phyloP scores from a whole-genome alignment of 2,329 filamentous ascomycete species.

The Fusarium buxicola region DNA sequence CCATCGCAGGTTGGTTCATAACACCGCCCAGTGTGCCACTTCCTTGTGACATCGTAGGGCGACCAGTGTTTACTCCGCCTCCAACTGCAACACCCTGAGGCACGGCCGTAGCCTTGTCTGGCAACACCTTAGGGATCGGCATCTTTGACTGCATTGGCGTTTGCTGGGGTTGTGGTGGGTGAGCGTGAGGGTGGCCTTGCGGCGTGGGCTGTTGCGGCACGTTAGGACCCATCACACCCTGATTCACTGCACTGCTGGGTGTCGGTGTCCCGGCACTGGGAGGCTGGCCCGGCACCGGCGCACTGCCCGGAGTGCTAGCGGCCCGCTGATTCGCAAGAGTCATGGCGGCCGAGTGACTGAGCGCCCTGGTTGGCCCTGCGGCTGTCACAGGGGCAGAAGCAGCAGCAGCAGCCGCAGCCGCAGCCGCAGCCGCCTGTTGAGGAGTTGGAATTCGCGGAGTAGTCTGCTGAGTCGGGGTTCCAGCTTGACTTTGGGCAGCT shows the following conservation, averaged over 20 bases:
- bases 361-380: conserved; percentile 54
- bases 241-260: conserved; percentile 47
- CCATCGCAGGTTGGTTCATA: conserved; percentile 87
- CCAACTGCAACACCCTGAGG: conserved; percentile 79
- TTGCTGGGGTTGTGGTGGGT: conserved; percentile 58
- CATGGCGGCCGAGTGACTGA: conserved; percentile 64
- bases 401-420: conserved; percentile 51
- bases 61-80: conserved; percentile 70
- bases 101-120: conserved; percentile 72
- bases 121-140: conserved; percentile 84
- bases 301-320: conserved; percentile 50
- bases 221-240: conserved; percentile 50
- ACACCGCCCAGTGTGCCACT: conserved; percentile 82
- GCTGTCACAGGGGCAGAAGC: conserved; percentile 54
- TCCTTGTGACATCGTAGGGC: conserved; percentile 87
- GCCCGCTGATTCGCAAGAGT: conserved; percentile 60
- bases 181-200: conserved; percentile 60
- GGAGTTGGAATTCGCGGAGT: conserved; percentile 62
- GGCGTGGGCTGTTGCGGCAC: conserved; percentile 46
- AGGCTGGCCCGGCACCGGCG: conserved; percentile 48
- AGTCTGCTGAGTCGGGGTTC: conserved; percentile 63
- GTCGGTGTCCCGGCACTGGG: conserved; percentile 47
- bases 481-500: conserved; percentile 53
- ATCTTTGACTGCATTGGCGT: conserved; percentile 70
- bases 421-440: conserved; percentile 59